phyloP scores from a whole-genome alignment of 345 rosid species.

The Turritis glabra region DNA sequence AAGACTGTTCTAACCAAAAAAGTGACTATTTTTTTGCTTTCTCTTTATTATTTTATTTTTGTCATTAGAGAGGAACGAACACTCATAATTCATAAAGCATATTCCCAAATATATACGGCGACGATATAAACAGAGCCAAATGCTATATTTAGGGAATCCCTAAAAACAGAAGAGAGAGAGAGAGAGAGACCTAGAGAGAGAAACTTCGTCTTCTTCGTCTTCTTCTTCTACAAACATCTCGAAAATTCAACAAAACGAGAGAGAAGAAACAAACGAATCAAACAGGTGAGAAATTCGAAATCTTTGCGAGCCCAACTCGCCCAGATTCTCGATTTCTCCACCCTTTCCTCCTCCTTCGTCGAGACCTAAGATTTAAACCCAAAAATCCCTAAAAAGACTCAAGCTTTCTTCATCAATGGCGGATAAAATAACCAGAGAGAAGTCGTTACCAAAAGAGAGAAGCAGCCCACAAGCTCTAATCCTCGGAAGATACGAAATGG shows the following conservation, averaged over 20 bases:
- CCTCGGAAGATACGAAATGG: slow-evolving; percentile 75
- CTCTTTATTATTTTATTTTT: neutral
- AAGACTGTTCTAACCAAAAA: neutral
- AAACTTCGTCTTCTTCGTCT: slow-evolving; percentile 1
- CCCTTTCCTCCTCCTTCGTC: neutral
- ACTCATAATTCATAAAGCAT: slow-evolving; percentile 26
- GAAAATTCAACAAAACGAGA: neutral
- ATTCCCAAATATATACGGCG: slow-evolving; percentile 32
- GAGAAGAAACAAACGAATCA: slow-evolving; percentile 18
- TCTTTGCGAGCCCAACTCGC: slow-evolving; percentile 38
- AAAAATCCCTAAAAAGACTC: neutral
- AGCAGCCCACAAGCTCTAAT: slow-evolving; percentile 48
- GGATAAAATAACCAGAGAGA: neutral
- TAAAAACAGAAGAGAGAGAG: slow-evolving; percentile 23
- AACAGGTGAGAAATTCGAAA: slow-evolving; percentile 28
- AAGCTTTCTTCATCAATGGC: slow-evolving; percentile 16
- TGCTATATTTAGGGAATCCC: slow-evolving; percentile 33
- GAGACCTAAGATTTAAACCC: neutral
- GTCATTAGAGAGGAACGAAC: neutral
- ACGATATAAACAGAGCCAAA: slow-evolving; percentile 25
- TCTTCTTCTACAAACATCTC: slow-evolving; percentile 1
- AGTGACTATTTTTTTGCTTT: neutral
- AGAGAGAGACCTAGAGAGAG: neutral
- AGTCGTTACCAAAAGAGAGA: slow-evolving; percentile 34
- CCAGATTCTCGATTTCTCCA: slow-evolving; percentile 39